Evolutionary conservation across 1,139 yeast species (phyloP).

Genomic region (Kodamaea ohmeri): DNA sequence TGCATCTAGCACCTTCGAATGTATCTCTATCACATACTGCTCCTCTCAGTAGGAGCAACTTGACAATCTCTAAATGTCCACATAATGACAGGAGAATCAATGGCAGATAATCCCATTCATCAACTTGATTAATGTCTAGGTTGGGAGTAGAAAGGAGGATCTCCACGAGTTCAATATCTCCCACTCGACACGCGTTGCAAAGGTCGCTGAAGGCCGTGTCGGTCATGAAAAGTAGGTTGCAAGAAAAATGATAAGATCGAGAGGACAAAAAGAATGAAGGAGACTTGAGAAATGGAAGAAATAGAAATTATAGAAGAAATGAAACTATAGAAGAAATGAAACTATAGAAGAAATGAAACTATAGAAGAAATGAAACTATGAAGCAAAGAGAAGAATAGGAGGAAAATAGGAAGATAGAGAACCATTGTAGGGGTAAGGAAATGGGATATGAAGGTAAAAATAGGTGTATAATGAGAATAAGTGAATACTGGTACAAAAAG

Average conservation of each 20-base stretch:
- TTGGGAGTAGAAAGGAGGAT: constrained; percentile 51
- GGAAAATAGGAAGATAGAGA: too few species aligned
- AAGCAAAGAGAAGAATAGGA: too few species aligned
- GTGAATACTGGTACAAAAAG: too few species aligned
- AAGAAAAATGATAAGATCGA: background rate
- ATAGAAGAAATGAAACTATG: too few species aligned
- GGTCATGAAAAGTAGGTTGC: background rate
- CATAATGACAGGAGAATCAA: constrained; percentile 69
- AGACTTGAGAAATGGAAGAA: too few species aligned
- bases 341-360: too few species aligned
- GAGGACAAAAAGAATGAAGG: too few species aligned
- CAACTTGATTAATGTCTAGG: constrained; percentile 59
- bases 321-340: too few species aligned
- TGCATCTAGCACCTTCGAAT: constrained; percentile 75
- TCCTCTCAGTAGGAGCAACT: constrained; percentile 56
- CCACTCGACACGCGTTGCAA: constrained; percentile 66
- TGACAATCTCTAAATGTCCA: constrained; percentile 67
- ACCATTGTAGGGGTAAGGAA: too few species aligned
- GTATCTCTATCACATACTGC: constrained; percentile 79
- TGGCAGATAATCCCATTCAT: constrained; percentile 74
- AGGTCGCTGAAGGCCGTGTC: constrained; percentile 36
- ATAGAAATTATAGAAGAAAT: too few species aligned
- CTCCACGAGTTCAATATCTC: constrained; percentile 65
- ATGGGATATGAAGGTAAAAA: too few species aligned
- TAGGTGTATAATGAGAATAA: too few species aligned